Percentiles rank a stretch among this genome's conserved stretches.
These are phyloP conservation scores for Malus hybrid DNA, from an alignment of 331 rosid genomes.

Conservation along the genomic window DNA sequence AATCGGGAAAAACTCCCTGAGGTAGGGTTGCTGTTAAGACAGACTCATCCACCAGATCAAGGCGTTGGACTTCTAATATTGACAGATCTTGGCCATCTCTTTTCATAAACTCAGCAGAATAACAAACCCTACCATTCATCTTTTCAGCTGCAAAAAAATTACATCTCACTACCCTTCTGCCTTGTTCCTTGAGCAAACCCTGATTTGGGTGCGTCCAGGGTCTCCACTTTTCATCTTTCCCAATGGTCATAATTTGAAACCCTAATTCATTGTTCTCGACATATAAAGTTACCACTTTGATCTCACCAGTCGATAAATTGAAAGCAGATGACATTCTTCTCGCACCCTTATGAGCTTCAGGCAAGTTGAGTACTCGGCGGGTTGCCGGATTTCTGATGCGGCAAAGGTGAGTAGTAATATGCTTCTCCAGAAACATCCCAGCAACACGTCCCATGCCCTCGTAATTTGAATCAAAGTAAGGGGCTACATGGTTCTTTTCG, in stretches of 20 bases:
- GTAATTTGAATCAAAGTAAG: not conserved
- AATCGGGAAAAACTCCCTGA: not conserved
- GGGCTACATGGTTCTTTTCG: not conserved
- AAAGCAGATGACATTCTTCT: not conserved
- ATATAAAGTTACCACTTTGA: not conserved
- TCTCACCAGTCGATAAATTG: not conserved
- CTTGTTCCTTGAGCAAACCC: not conserved
- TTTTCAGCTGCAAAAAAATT: not conserved
- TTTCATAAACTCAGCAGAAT: not conserved
- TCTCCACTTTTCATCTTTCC: not conserved
- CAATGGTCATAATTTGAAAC: not conserved
- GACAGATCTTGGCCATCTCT: not conserved
- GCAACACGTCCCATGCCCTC: not conserved
- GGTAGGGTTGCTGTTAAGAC: not conserved
- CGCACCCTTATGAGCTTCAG: not conserved
- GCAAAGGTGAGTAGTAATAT: not conserved
- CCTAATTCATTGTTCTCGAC: not conserved
- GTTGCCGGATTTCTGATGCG: constrained; percentile 3
- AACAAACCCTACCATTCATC: not conserved
- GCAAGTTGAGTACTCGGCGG: constrained; percentile 1
- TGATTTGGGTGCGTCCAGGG: not conserved
- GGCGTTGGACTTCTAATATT: not conserved
- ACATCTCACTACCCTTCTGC: not conserved
- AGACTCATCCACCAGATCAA: not conserved
- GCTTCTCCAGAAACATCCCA: not conserved